Percentiles rank a stretch among this genome's conserved stretches.
phyloP scores from a whole-genome alignment of 1,139 yeast genomes.

The Debaryomyces sp. region DNA sequence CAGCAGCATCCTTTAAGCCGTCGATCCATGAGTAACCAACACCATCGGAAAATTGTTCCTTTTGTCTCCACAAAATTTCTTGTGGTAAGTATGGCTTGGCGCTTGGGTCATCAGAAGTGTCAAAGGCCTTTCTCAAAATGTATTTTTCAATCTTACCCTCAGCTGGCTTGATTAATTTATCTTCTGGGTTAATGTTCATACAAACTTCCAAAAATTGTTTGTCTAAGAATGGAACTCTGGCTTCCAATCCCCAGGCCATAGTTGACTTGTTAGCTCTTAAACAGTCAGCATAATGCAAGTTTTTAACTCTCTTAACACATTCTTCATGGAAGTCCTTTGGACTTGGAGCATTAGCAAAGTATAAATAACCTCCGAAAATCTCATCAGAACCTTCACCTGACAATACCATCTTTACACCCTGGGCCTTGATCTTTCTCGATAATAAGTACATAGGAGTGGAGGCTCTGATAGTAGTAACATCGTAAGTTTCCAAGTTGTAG shows the following conservation, averaged over 20 bases:
- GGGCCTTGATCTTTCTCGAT: constrained; percentile 97
- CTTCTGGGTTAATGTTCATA: constrained; percentile 93
- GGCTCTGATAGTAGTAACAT: constrained; percentile 98
- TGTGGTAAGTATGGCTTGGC: constrained; percentile 87
- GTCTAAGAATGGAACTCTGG: constrained; percentile 98
- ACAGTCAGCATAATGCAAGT: constrained; percentile 96
- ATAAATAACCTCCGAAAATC: constrained; percentile 96
- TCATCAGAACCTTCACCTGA: constrained; percentile 99
- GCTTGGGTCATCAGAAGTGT: constrained; percentile 72
- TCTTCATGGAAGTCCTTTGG: constrained; percentile 92
- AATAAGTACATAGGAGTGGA: constrained; percentile 98
- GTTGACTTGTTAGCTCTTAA: constrained; percentile 99
- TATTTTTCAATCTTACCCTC: constrained; percentile 89
- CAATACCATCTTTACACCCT: constrained; percentile 98
- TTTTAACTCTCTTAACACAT: constrained; percentile 93
- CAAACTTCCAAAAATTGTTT: constrained; percentile 87
- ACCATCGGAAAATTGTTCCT: constrained; percentile 99
- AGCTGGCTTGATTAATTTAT: constrained; percentile 73
- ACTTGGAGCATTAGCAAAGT: constrained; percentile 95
- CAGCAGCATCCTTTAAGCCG: constrained; percentile 94
- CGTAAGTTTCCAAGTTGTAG: constrained; percentile 94
- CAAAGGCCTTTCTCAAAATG: constrained; percentile 95
- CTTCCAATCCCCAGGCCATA: constrained; percentile 99
- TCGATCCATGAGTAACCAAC: constrained; percentile 99
- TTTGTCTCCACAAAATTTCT: constrained; percentile 98